Evolutionary conservation across 2,329 filamentous ascomycete species (phyloP).

Genomic region (Eutypella sp.): DNA sequence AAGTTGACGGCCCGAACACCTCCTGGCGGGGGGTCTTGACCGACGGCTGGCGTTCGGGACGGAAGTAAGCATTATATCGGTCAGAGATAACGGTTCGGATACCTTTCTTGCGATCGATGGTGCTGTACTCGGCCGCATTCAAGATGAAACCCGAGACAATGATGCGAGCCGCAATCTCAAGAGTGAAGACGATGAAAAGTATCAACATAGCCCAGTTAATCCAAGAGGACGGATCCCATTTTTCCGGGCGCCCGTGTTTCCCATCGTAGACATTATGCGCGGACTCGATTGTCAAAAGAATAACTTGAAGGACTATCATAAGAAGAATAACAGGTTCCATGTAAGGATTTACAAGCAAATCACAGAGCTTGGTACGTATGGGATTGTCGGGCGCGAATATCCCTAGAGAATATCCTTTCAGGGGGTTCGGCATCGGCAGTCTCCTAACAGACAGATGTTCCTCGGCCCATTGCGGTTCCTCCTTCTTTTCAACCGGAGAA

Average conservation of each 20-base stretch:
- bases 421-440: constrained; percentile 60
- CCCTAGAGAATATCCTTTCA: constrained; percentile 81
- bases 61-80: constrained; percentile 74
- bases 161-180: constrained; percentile 76
- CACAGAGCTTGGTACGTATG: constrained; percentile 69
- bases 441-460: constrained; percentile 29
- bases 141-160: constrained; percentile 91
- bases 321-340: constrained; percentile 83
- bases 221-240: constrained; percentile 58
- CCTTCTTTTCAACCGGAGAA: constrained; percentile 41
- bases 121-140: constrained; percentile 89
- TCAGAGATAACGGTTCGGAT: constrained; percentile 68
- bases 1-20: constrained; percentile 53
- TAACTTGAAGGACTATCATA: constrained; percentile 80
- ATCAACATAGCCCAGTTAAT: constrained; percentile 78
- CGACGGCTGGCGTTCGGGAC: constrained; percentile 71
- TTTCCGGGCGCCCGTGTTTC: constrained; percentile 52
- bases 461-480: constrained; percentile 26
- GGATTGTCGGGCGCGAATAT: constrained; percentile 76
- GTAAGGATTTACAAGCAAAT: constrained; percentile 78
- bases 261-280: constrained; percentile 63
- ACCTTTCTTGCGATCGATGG: constrained; percentile 73
- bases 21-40: constrained; percentile 48
- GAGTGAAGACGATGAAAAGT: constrained; percentile 84
- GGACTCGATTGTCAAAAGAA: constrained; percentile 83